Evolutionary conservation across 2,329 filamentous ascomycete genomes (phyloP).

Genomic region (Calonectria pseudoreteaudii): DNA sequence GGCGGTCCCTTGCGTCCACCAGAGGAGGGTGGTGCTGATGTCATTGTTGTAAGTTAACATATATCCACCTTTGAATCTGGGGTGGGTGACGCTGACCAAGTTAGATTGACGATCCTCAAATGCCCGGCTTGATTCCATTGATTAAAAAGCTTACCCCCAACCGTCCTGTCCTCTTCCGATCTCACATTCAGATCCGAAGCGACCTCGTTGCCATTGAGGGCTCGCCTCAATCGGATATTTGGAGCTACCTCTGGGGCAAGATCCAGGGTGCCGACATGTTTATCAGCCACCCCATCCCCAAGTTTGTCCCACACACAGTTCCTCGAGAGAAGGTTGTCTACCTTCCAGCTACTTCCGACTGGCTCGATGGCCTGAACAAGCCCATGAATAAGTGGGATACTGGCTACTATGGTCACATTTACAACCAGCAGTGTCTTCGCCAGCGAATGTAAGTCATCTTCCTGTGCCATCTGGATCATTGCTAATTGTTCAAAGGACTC

Average conservation of each 20-base stretch:
- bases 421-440: conserved; percentile 71
- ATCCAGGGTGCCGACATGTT: conserved; percentile 81
- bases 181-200: conserved; percentile 84
- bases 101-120: conserved; percentile 84
- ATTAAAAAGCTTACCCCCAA: conserved; percentile 78
- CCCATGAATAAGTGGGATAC: conserved; percentile 75
- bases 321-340: conserved; percentile 76
- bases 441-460: conserved; percentile 63
- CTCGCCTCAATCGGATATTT: conserved; percentile 78
- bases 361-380: conserved; percentile 87
- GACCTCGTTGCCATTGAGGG: conserved; percentile 74
- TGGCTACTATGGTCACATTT: conserved; percentile 80
- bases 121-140: conserved; percentile 81
- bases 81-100: conserved; percentile 6
- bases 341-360: conserved; percentile 85
- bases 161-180: conserved; percentile 83
- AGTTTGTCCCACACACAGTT: conserved; percentile 79
- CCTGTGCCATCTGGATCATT: no score
- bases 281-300: conserved; percentile 82
- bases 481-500: conserved; percentile 48
- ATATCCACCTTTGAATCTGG: not conserved
- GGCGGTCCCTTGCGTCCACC: conserved; percentile 75
- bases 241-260: conserved; percentile 80
- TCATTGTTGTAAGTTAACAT: conserved; percentile 70
- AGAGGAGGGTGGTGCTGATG: conserved; percentile 78